Conservation (phyloP, 2,329 filamentous ascomycete species). For the Epichloe bromicola region DNA sequence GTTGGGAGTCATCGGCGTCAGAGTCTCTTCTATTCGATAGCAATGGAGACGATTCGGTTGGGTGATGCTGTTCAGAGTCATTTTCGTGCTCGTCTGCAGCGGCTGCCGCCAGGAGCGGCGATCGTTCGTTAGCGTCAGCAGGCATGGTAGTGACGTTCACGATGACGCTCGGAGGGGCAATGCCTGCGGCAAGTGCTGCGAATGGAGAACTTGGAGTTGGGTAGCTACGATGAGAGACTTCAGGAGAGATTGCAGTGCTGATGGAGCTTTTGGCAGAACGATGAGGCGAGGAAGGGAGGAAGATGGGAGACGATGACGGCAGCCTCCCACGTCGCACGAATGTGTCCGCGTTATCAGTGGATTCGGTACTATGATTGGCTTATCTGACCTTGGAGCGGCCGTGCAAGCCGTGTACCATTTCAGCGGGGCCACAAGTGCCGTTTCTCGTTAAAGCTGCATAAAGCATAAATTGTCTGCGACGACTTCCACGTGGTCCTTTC, state of each 20-base stretch:
- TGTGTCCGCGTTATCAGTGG: neutral
- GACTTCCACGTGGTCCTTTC: too few relatives aligned
- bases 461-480: too few relatives aligned
- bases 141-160: conserved; percentile 23
- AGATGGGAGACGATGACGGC: neutral
- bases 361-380: neutral
- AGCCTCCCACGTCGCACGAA: neutral
- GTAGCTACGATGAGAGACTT: neutral
- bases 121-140: conserved; percentile 24
- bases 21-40: conserved; percentile 20
- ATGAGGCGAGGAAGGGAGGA: neutral
- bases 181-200: neutral
- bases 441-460: neutral
- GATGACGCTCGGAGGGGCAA: neutral
- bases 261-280: neutral
- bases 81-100: conserved; percentile 15
- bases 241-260: neutral
- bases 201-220: neutral
- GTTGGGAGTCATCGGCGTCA: conserved; percentile 19
- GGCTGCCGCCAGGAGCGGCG: conserved; percentile 29
- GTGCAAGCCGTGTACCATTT: neutral
- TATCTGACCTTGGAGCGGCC: too few relatives aligned
- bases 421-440: neutral
- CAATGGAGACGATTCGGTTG: conserved; percentile 39
- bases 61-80: conserved; percentile 7